A percentile compares a stretch with the other conserved stretches of the same genome.
Evolutionary conservation across 2,329 filamentous ascomycete species (phyloP).

Genomic region (Aurifilum marmelostoma): DNA sequence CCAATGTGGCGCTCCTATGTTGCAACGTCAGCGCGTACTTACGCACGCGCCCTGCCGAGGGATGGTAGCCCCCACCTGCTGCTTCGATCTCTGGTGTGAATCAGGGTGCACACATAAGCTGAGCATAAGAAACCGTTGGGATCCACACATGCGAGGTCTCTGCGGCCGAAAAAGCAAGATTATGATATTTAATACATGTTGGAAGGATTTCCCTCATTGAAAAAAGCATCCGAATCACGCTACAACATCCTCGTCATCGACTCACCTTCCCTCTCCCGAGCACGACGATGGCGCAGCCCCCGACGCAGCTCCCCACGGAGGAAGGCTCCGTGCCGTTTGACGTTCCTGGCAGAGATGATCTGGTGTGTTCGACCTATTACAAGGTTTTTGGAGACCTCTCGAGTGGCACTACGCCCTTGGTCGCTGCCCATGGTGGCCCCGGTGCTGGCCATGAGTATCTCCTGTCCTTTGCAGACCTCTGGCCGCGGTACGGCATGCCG

Average conservation of each 20-base stretch:
- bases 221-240: not conserved
- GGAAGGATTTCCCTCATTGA: not conserved
- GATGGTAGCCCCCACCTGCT: not conserved
- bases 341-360: not conserved
- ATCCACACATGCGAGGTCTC: not conserved
- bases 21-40: not conserved
- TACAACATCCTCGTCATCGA: not conserved
- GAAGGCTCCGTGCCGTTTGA: slow-evolving; percentile 16
- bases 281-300: not conserved
- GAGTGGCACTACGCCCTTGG: slow-evolving; percentile 4
- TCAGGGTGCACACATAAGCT: not conserved
- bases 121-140: not conserved
- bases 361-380: slow-evolving; percentile 20
- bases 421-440: slow-evolving; percentile 46
- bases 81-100: not conserved
- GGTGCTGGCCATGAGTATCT: slow-evolving; percentile 49
- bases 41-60: not conserved
- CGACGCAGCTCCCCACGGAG: slow-evolving; percentile 2
- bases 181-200: not conserved
- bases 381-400: slow-evolving; percentile 24
- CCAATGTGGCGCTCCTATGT: too few species aligned
- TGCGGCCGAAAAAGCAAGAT: not conserved
- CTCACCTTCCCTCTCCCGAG: not conserved
- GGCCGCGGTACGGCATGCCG: slow-evolving; percentile 38
- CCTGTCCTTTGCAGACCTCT: slow-evolving; percentile 27